Base-by-base conservation (phyloP, 2,329 filamentous ascomycete species). In the Neonectria magnoliae region DNA sequence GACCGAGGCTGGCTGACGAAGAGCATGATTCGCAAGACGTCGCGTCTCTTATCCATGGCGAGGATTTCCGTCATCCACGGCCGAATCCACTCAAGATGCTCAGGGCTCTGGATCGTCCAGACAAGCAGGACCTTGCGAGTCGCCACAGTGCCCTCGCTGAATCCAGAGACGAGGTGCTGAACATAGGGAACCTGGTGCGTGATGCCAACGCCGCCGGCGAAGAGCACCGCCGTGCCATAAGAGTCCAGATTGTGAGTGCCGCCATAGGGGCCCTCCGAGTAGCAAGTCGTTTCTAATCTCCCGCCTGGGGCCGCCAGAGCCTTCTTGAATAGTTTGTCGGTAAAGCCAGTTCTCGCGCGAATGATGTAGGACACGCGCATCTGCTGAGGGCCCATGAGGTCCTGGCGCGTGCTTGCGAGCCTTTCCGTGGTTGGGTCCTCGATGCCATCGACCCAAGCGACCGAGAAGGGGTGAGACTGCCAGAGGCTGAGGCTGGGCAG, bases 31-130 rank as follows among this genome's bases (percentile, higher is more conserved):
- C 90, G 89, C 58, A 94, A 84, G 57, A 91, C 86, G 64, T 94
- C 91, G 61, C 92, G 87, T 54, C 91, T 88, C 76, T 85, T 88
- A 62, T 92, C 90, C 89, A 94, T 91, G 63, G 87, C 87, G 42
- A 94, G 83, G 66, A 94, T 93, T 74, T 90, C 86, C 4, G 91
- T 93, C 92, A 94, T 94, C 91, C 91, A 94, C 8, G 91, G 90
- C 51, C 91, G 85, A 75, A 94, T 93, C 91, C 91, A 94, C 78
- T 94, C 91, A 31, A 94, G 84, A 76, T 94, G 91, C 80, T 94
- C 92, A 71, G 90, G 90, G 72, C 87, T 91, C 73, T 92, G 92
- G 62, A 95, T 91, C 53, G 90, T 90, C 92, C 92, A 95, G 44
- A 94, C 88, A 25, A 95, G 84, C 5, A 93, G 83, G 54, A 94